Conservation (phyloP, 2,329 filamentous ascomycete species). For the Didymellaceae sp. region DNA sequence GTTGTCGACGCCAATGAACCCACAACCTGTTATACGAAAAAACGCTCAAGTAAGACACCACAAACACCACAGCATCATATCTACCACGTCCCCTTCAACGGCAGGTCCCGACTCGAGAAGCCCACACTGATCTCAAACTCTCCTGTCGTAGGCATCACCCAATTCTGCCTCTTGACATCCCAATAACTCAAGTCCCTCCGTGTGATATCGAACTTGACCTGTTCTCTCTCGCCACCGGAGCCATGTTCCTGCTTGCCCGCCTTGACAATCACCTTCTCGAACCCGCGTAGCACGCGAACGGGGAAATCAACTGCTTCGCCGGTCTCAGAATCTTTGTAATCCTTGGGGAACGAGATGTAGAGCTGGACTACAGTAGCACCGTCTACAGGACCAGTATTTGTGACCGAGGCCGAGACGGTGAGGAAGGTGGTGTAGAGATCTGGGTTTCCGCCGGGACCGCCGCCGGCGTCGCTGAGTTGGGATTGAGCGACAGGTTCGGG, state of each 20-base stretch:
- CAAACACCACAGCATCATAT: not conserved
- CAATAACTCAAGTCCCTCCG: constrained; percentile 53
- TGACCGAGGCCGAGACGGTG: constrained; percentile 60
- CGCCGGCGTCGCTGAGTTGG: constrained; percentile 67
- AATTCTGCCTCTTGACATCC: constrained; percentile 50
- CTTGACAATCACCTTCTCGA: constrained; percentile 51
- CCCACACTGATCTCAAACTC: constrained; percentile 41
- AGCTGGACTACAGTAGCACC: constrained; percentile 65
- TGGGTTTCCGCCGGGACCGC: constrained; percentile 72
- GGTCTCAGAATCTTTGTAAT: constrained; percentile 51
- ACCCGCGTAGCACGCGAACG: constrained; percentile 49
- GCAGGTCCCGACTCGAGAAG: constrained; percentile 45
- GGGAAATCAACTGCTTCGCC: constrained; percentile 64
- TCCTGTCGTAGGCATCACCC: constrained; percentile 46
- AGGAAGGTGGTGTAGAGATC: constrained; percentile 66
- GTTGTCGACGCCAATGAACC: too few relatives aligned
- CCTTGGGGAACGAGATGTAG: constrained; percentile 59
- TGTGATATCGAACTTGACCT: constrained; percentile 48
- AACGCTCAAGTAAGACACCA: not conserved
- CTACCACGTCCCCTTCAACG: constrained; percentile 41
- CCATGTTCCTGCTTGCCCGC: constrained; percentile 33
- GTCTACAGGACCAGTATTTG: constrained; percentile 65
- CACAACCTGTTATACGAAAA: not conserved
- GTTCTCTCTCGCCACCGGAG: constrained; percentile 22
- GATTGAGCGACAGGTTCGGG: constrained; percentile 65